Conservation (phyloP, 2,329 filamentous ascomycete species). For the Didymella segeticola region DNA sequence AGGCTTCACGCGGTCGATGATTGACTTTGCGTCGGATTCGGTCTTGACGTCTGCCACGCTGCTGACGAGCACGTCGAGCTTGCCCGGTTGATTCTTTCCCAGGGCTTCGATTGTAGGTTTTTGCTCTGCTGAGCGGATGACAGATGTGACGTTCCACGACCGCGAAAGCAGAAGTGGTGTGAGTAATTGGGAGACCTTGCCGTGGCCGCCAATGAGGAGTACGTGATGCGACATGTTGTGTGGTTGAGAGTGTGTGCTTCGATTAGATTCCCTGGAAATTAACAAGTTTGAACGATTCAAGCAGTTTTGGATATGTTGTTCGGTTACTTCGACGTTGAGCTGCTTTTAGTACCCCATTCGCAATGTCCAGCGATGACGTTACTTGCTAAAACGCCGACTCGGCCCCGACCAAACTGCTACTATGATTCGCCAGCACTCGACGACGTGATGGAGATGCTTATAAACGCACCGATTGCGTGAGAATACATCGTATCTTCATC, state of each 20-base stretch:
- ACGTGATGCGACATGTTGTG: conserved; percentile 51
- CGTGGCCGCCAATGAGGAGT: conserved; percentile 81
- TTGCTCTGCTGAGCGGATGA: conserved; percentile 78
- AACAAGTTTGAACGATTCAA: neutral
- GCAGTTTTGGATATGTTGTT: neutral
- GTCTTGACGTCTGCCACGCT: conserved; percentile 75
- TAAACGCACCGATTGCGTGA: conserved; percentile 16
- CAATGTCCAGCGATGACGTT: conserved; percentile 15
- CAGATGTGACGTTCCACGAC: conserved; percentile 77
- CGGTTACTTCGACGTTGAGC: neutral
- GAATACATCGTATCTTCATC: neutral
- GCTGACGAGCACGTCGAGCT: conserved; percentile 71
- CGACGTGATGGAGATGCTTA: conserved; percentile 7
- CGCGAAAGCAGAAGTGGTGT: conserved; percentile 78
- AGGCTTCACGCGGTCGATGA: conserved; percentile 67
- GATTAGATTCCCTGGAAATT: neutral
- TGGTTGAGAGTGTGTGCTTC: neutral
- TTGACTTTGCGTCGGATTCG: conserved; percentile 65
- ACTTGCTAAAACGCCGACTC: conserved; percentile 1
- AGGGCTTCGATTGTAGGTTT: conserved; percentile 68
- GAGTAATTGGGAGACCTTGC: conserved; percentile 76
- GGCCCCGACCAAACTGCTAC: conserved; percentile 3
- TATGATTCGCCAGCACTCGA: conserved; percentile 5
- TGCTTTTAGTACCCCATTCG: conserved; percentile 15
- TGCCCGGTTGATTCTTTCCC: conserved; percentile 65